phyloP scores from a whole-genome alignment of 2,329 filamentous ascomycete genomes.

The Monilinia fructigena region DNA sequence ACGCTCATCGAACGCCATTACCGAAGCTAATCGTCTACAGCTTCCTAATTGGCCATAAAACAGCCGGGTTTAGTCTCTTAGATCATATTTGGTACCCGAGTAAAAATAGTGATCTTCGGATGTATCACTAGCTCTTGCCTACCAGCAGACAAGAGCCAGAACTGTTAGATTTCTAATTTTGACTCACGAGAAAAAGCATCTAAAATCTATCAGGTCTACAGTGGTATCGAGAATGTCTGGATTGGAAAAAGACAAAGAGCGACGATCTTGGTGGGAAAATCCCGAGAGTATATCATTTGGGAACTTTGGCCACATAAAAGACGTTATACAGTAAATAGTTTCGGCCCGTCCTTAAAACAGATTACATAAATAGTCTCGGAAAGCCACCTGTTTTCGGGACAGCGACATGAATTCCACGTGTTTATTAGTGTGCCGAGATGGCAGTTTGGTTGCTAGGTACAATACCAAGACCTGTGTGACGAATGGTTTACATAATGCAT shows the following conservation, averaged over 20 bases:
- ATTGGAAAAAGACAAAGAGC: background rate
- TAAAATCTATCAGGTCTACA: too few species aligned
- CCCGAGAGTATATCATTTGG: background rate
- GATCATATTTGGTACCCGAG: background rate
- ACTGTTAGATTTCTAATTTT: conserved; percentile 5
- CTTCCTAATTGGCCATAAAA: background rate
- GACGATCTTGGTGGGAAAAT: background rate
- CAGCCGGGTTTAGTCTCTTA: background rate
- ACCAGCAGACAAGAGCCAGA: background rate
- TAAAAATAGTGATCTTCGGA: background rate
- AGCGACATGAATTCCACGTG: background rate
- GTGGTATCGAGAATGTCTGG: too few species aligned
- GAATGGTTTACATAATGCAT: background rate
- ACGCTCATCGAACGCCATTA: background rate
- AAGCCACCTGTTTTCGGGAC: background rate
- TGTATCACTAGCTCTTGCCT: conserved; percentile 1
- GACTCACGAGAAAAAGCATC: background rate
- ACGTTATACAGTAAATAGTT: background rate
- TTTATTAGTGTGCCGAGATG: background rate
- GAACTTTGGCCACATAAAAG: background rate
- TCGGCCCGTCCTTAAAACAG: background rate
- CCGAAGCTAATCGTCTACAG: conserved; percentile 5
- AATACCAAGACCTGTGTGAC: background rate
- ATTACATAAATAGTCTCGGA: conserved; percentile 17
- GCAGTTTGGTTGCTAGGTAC: background rate